Conservation (phyloP, 116 monocot species). For the Zostera marina region DNA sequence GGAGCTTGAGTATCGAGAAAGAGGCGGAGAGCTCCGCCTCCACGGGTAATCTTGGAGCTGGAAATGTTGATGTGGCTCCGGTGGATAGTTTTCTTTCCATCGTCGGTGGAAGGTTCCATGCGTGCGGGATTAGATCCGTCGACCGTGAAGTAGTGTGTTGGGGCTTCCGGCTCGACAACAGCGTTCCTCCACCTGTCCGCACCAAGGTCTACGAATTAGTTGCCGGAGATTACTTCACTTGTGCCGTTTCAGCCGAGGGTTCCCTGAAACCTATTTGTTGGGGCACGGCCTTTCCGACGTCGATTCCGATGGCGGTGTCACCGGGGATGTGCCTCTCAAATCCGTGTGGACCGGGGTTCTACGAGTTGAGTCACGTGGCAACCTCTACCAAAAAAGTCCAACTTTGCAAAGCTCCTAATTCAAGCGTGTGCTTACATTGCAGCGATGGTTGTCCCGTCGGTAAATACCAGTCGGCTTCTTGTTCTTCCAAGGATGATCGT, state of each 20-base stretch:
- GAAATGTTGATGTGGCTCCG: conserved; percentile 47
- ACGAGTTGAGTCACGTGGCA: conserved; percentile 27
- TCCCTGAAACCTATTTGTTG: conserved; percentile 61
- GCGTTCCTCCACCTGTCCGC: conserved; percentile 41
- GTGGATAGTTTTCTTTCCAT: conserved; percentile 54
- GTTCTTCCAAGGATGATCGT: conserved; percentile 39
- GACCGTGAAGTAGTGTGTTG: conserved; percentile 63
- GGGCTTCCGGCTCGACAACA: conserved; percentile 61
- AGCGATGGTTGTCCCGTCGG: conserved; percentile 50
- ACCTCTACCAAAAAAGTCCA: conserved; percentile 7
- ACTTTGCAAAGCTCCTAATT: conserved; percentile 43
- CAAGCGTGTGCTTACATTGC: conserved; percentile 77
- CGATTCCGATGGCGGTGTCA: conserved; percentile 79
- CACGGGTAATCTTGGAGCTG: conserved; percentile 12
- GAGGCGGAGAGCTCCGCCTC: conserved; percentile 3
- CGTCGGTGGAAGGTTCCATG: conserved; percentile 80
- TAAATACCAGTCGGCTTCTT: conserved; percentile 21
- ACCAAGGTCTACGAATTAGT: conserved; percentile 38
- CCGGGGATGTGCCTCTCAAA: conserved; percentile 58
- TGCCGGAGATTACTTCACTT: conserved; percentile 95
- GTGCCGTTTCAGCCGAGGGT: conserved; percentile 44
- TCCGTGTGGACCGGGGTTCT: conserved; percentile 62
- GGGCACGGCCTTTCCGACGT: conserved; percentile 72
- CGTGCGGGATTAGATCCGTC: conserved; percentile 61
- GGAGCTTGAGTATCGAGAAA: conserved; percentile 27